Conservation (phyloP, 2,329 filamentous ascomycete species). For the Xylaria sp. region DNA sequence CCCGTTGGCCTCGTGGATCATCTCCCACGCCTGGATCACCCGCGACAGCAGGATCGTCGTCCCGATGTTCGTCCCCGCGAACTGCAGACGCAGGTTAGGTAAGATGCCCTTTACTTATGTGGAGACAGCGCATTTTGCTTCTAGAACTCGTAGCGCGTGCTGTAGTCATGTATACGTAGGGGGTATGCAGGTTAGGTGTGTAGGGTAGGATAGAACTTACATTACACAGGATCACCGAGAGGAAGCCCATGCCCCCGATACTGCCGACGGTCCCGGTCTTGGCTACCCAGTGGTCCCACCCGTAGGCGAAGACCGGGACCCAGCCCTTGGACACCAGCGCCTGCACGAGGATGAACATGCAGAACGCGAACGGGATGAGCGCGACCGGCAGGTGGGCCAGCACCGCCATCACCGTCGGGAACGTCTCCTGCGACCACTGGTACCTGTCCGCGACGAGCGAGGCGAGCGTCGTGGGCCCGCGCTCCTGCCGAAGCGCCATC, state of each 20-base stretch:
- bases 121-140: background rate
- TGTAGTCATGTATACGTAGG: background rate
- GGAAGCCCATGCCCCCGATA: constrained; percentile 73
- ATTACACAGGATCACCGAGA: constrained; percentile 72
- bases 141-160: no score
- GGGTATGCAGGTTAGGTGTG: background rate
- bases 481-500: constrained; percentile 1
- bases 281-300: constrained; percentile 73
- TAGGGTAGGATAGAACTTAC: constrained; percentile 49
- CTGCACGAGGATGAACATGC: constrained; percentile 77
- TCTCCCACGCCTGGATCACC: constrained; percentile 69
- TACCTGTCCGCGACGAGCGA: constrained; percentile 51
- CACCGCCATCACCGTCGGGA: constrained; percentile 69
- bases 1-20: constrained; percentile 54
- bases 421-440: constrained; percentile 68
- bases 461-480: constrained; percentile 51
- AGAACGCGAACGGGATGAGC: constrained; percentile 70
- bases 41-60: constrained; percentile 74
- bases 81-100: constrained; percentile 48
- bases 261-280: constrained; percentile 70
- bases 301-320: constrained; percentile 72
- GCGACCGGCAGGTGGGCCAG: constrained; percentile 67
- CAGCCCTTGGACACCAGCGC: constrained; percentile 73
- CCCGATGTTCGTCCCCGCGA: constrained; percentile 76
- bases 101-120: background rate